Percentiles rank a stretch among this genome's conserved stretches.
Conservation (phyloP, 2,329 filamentous ascomycete species). For the Pseudomassariella vexata region DNA sequence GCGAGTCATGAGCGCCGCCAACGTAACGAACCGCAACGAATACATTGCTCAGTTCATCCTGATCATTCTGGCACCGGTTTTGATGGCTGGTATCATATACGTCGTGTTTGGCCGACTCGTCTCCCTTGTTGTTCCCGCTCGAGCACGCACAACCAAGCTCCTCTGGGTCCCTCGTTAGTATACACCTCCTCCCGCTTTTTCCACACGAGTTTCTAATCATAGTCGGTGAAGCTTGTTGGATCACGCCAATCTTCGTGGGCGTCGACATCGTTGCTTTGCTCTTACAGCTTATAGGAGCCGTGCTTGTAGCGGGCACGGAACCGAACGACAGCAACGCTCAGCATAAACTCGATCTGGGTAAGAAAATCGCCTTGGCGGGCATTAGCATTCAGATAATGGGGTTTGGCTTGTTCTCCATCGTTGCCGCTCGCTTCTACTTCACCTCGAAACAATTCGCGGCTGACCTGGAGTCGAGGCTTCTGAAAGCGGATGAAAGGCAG, state of each 20-base stretch:
- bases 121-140: slow-evolving; percentile 28
- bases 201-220: too few species aligned
- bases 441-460: slow-evolving; percentile 30
- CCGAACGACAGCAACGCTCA: slow-evolving; percentile 22
- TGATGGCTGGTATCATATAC: slow-evolving; percentile 34
- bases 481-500: slow-evolving; percentile 17
- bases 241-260: slow-evolving; percentile 23
- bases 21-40: too few species aligned
- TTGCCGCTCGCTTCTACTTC: slow-evolving; percentile 40
- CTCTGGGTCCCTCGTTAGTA: slow-evolving; percentile 29
- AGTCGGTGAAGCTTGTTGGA: slow-evolving; percentile 15
- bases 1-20: too few species aligned
- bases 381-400: slow-evolving; percentile 36
- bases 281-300: slow-evolving; percentile 24
- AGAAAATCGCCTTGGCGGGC: slow-evolving; percentile 31
- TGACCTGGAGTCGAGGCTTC: slow-evolving; percentile 20
- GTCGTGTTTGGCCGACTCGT: slow-evolving; percentile 32
- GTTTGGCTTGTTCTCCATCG: slow-evolving; percentile 39
- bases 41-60: slow-evolving; percentile 31
- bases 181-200: too few species aligned
- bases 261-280: slow-evolving; percentile 22
- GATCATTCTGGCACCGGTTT: slow-evolving; percentile 29
- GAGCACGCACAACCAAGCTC: slow-evolving; percentile 23
- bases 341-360: slow-evolving; percentile 27
- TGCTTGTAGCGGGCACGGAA: slow-evolving; percentile 32